Evolutionary conservation across 164 flowering plant genomes (phyloP), one percentile per base, ranked within the genome.

Genomic region (Nelumbo lutea): DNA sequence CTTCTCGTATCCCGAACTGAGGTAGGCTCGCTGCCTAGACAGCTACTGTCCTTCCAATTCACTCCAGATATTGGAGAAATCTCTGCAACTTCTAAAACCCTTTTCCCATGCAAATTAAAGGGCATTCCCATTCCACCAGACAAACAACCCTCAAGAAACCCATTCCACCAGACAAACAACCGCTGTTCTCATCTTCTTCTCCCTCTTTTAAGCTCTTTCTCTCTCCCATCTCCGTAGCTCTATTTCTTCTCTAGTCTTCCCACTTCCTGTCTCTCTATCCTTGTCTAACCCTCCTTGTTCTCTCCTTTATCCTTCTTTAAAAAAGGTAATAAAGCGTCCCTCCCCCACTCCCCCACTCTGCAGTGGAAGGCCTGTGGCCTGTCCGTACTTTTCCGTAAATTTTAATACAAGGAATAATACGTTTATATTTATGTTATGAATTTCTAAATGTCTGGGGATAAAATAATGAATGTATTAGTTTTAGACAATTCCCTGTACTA

Each of bases 41-140:
- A 76, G 62, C 61, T 70, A 45, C 73, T 27, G 53, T 74, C 50
- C 72, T 66, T 73, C 83, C 79, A 78, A 78, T 62, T 51, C n/a
- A 3, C 61, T n/a, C 56, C 61, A 48, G 43, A 46, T 13, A 14
- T 9, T 6, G 73, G 5, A 39, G 76, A 72, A 74, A 75, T 75
- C 79, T 62, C 73, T n/a, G 68, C 42, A 56, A n/a, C 52, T 48
- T 78, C 81, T 38, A 82, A 72, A 62, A 77, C 89, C 80, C 82
- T 77, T 85, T 89, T 84, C 80, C 84, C 86, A 68, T 85, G 88
- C 82, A 86, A 84, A 86, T 84, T 82, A 64, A 88, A 78, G 94
- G 97, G 90, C 85, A 85, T 82, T 77, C 85, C 90, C 87, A 73
- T 87, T 27, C 27, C 91, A 87, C 85, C 86, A 82, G 86, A 67